Conservation (phyloP, 1,284 basidiomycete genomes). For the Papiliotrema flavescens region DNA sequence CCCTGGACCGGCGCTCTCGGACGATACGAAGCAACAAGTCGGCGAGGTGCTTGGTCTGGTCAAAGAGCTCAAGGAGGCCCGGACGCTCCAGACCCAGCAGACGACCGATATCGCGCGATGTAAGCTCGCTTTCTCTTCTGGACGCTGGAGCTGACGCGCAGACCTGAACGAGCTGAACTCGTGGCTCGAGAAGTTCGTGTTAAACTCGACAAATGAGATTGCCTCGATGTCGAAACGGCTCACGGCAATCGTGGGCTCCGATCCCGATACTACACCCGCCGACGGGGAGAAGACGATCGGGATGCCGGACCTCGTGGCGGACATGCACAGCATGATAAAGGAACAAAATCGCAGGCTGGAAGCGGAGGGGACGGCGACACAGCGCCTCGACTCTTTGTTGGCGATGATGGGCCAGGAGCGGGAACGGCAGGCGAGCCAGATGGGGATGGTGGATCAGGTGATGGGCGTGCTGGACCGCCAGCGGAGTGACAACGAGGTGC, state of each 20-base stretch:
- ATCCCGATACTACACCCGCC: conserved; percentile 10
- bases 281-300: conserved; percentile 11
- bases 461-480: conserved; percentile 63
- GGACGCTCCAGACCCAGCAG: conserved; percentile 39
- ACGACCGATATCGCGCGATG: conserved; percentile 45
- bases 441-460: conserved; percentile 55
- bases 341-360: conserved; percentile 36
- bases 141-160: conserved; percentile 9
- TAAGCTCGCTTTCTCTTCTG: conserved; percentile 16
- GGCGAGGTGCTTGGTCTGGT: conserved; percentile 32
- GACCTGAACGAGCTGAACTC: conserved; percentile 50
- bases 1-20: conserved; percentile 1
- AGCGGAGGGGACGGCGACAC: conserved; percentile 27
- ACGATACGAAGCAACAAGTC: conserved; percentile 28
- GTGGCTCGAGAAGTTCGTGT: conserved; percentile 78
- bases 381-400: conserved; percentile 39
- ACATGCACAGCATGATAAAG: conserved; percentile 40
- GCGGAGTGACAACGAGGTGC: conserved; percentile 63
- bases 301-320: conserved; percentile 28
- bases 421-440: conserved; percentile 29
- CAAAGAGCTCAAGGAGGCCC: conserved; percentile 35
- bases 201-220: conserved; percentile 66
- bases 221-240: conserved; percentile 60
- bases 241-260: conserved; percentile 58
- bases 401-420: conserved; percentile 40